These are phyloP conservation scores for Penicillium canariense DNA, from an alignment of 495 filamentous ascomycete genomes.

Conservation along the genomic window DNA sequence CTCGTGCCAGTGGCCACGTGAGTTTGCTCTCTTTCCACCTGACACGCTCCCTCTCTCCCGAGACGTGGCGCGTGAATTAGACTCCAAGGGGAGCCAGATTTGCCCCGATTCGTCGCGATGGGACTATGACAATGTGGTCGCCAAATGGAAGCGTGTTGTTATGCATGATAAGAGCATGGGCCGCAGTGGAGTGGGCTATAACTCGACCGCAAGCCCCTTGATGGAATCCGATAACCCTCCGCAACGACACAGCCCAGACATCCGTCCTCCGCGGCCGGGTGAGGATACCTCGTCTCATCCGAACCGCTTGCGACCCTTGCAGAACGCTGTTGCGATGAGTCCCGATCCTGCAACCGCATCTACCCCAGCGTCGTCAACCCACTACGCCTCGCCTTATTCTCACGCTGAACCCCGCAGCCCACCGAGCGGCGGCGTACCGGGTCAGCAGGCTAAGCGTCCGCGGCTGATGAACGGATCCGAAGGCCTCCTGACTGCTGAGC, in stretches of 20 bases:
- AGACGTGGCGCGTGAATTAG: slow-evolving; percentile 43
- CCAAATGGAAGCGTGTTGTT: slow-evolving; percentile 58
- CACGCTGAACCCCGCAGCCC: slow-evolving; percentile 31
- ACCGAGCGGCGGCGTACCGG: slow-evolving; percentile 17
- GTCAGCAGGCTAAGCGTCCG: slow-evolving; percentile 38
- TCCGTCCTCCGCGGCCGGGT: slow-evolving; percentile 25
- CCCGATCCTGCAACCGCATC: slow-evolving; percentile 30
- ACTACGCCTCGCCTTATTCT: slow-evolving; percentile 37
- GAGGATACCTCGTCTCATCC: slow-evolving; percentile 31
- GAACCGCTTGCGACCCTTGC: slow-evolving; percentile 26
- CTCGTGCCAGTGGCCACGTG: slow-evolving; percentile 65
- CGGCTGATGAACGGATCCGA: slow-evolving; percentile 46
- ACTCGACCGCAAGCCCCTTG: slow-evolving; percentile 9
- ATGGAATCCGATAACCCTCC: slow-evolving; percentile 18
- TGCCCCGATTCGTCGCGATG: slow-evolving; percentile 42
- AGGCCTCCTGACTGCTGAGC: slow-evolving; percentile 12
- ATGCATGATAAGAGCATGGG: slow-evolving; percentile 50
- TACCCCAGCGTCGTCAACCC: slow-evolving; percentile 30
- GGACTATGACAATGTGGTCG: slow-evolving; percentile 55
- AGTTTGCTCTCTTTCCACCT: slow-evolving; percentile 66
- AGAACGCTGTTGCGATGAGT: slow-evolving; percentile 31
- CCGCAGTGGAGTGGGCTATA: slow-evolving; percentile 35
- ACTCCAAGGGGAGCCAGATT: slow-evolving; percentile 36
- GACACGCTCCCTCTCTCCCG: slow-evolving; percentile 58
- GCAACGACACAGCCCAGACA: slow-evolving; percentile 18